Conservation (phyloP, 2,329 filamentous ascomycete species). For the Trichoderma harzianum region DNA sequence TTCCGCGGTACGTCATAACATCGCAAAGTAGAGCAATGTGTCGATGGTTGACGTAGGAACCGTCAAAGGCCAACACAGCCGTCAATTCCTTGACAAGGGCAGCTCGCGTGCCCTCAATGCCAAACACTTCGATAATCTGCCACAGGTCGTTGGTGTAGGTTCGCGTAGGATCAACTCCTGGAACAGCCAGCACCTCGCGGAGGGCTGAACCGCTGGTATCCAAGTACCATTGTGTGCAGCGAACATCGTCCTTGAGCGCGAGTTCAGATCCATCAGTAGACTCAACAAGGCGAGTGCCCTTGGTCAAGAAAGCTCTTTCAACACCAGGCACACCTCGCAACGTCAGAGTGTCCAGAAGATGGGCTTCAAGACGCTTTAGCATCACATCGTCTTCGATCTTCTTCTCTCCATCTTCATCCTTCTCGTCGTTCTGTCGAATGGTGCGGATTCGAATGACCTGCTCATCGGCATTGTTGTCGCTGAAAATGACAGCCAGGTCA, state of each 20-base stretch:
- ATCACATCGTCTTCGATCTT: slow-evolving; percentile 82
- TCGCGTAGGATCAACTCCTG: slow-evolving; percentile 79
- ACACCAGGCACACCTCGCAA: slow-evolving; percentile 88
- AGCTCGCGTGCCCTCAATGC: slow-evolving; percentile 89
- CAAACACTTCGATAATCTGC: slow-evolving; percentile 90
- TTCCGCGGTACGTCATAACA: slow-evolving; percentile 94
- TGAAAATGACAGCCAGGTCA: slow-evolving; percentile 90
- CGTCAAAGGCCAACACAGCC: slow-evolving; percentile 93
- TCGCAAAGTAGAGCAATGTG: slow-evolving; percentile 93
- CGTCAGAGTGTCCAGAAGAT: slow-evolving; percentile 86
- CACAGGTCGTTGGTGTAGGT: slow-evolving; percentile 96
- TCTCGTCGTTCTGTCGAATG: slow-evolving; percentile 64
- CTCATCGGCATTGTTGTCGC: slow-evolving; percentile 95
- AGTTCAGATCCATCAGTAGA: slow-evolving; percentile 68
- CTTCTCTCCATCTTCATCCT: slow-evolving; percentile 63
- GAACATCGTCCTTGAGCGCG: slow-evolving; percentile 67
- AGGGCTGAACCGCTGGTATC: slow-evolving; percentile 91
- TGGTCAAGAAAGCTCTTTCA: slow-evolving; percentile 89
- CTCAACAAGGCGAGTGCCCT: slow-evolving; percentile 66
- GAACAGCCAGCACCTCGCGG: slow-evolving; percentile 76
- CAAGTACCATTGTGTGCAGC: slow-evolving; percentile 90
- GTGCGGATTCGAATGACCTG: slow-evolving; percentile 92
- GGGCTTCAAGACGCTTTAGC: slow-evolving; percentile 85
- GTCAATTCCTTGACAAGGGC: slow-evolving; percentile 86
- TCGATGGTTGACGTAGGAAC: slow-evolving; percentile 98